These are phyloP conservation scores for Aurifilum marmelostoma DNA, from an alignment of 2,329 filamentous ascomycete species.

Conservation along the genomic window DNA sequence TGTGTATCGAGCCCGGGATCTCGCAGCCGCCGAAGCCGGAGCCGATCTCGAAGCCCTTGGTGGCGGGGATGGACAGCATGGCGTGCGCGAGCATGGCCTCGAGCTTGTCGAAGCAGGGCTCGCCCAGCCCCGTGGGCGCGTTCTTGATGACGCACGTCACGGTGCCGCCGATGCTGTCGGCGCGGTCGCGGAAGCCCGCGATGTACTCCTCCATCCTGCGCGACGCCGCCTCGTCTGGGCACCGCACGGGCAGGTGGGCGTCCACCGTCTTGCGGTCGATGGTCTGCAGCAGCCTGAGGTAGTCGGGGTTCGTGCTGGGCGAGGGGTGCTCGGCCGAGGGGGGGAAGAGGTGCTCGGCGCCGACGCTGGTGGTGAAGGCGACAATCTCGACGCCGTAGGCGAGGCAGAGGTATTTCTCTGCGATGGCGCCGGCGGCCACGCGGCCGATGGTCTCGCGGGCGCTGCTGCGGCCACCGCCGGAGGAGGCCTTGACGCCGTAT, in stretches of 20 bases:
- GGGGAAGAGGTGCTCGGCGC: conserved; percentile 76
- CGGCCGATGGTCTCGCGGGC: conserved; percentile 95
- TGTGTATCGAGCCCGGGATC: conserved; percentile 86
- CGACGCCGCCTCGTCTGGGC: conserved; percentile 69
- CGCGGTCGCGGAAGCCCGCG: conserved; percentile 72
- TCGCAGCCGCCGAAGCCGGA: conserved; percentile 89
- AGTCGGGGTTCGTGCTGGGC: conserved; percentile 75
- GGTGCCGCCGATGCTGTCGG: conserved; percentile 92
- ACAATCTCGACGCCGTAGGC: conserved; percentile 88
- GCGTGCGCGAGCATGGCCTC: conserved; percentile 90
- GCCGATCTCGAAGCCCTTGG: conserved; percentile 94
- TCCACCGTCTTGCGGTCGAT: conserved; percentile 81
- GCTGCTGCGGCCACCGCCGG: conserved; percentile 85
- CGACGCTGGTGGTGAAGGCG: conserved; percentile 86
- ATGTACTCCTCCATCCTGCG: conserved; percentile 79
- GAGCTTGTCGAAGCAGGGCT: conserved; percentile 94
- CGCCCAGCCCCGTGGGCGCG: conserved; percentile 81
- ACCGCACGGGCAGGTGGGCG: conserved; percentile 81
- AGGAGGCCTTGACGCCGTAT: conserved; percentile 91
- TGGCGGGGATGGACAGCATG: conserved; percentile 93
- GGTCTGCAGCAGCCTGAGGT: conserved; percentile 71
- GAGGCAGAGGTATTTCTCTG: conserved; percentile 85
- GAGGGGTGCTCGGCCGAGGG: conserved; percentile 69
- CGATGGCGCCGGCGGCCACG: conserved; percentile 88
- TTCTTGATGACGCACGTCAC: conserved; percentile 94